Evolutionary conservation across 495 filamentous ascomycete genomes (phyloP).

Genomic region (Neurospora sp.): DNA sequence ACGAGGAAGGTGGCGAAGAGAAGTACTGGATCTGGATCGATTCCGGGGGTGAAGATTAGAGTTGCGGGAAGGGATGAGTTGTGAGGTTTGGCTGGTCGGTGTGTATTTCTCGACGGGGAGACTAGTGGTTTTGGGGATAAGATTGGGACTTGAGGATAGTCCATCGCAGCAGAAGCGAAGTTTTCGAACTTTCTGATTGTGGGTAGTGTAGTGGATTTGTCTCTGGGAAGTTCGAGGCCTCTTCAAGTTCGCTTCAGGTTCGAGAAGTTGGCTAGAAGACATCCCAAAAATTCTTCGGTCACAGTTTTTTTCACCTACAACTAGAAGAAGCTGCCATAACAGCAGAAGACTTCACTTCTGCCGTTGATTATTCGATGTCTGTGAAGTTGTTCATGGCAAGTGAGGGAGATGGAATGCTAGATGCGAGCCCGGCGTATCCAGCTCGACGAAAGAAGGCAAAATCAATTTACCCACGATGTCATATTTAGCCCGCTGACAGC

Average conservation of each 20-base stretch:
- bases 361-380: not conserved
- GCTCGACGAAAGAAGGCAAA: not conserved
- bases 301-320: not conserved
- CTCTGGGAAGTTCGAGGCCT: too few species aligned
- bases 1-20: conserved; percentile 14
- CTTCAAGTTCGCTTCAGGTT: not conserved
- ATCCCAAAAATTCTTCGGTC: not conserved
- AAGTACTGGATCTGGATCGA: not conserved
- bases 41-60: conserved; percentile 21
- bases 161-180: too few species aligned
- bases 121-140: not conserved
- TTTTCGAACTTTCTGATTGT: too few species aligned
- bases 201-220: too few species aligned
- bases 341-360: not conserved
- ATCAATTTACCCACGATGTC: not conserved
- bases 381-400: not conserved
- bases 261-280: not conserved
- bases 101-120: not conserved
- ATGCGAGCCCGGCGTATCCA: not conserved
- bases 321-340: not conserved
- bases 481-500: not conserved
- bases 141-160: too few species aligned
- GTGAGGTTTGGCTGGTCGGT: not conserved
- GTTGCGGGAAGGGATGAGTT: conserved; percentile 22
- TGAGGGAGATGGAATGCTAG: not conserved